Base-by-base conservation (phyloP, 768 basidiomycete genomes). In the Hydnum rufescens region DNA sequence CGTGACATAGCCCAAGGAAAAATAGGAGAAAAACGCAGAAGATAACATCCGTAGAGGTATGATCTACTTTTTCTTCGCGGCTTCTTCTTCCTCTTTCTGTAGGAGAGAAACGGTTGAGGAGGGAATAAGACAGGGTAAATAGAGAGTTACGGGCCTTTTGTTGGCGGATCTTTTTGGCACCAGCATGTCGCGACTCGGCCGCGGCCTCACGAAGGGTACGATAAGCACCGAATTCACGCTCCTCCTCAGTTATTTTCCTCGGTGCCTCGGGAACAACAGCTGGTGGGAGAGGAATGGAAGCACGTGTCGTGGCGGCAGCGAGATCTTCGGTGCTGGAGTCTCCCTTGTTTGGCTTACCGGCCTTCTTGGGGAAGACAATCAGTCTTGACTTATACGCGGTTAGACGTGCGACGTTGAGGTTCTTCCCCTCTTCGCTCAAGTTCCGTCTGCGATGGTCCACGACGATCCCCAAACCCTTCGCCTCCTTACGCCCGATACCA, bases 401-500 rank as follows among this genome's bases (percentile, higher is more conserved):
- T 67, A 99, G 72, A 63, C 93, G 75, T 68, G 89, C 87, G 49
- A 96, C 84, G 68, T 99, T 99, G 64, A 95, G 61, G 63, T 80
- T 75, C 72, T 93, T 92, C 62, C 88, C 88, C 76, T 97, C 92
- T 71, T 90, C 92, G 65, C 84, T 89, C 68, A 89, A 66, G 71
- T 92, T 93, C 67, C 89, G 77, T 74, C 95, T 80, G 66, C 95
- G 75, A 74, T 95, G 90, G 70, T 99, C 95, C 59, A 97, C 89
- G 56, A 87, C 81, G 61, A 99, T 84, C 57, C 95, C 95, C 59
- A 99, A 68, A 64, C 84, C 78, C 47, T 80, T 77, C 22, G 95
- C 95, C 69, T 88, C 83, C 72, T 93, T 95, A 70, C 75, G 78
- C 60, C 83, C 80, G 64, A 99, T 75, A 47, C 95, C 95, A 57